Conservation (phyloP, 345 rosid species). For the Alliaria petiolata region DNA sequence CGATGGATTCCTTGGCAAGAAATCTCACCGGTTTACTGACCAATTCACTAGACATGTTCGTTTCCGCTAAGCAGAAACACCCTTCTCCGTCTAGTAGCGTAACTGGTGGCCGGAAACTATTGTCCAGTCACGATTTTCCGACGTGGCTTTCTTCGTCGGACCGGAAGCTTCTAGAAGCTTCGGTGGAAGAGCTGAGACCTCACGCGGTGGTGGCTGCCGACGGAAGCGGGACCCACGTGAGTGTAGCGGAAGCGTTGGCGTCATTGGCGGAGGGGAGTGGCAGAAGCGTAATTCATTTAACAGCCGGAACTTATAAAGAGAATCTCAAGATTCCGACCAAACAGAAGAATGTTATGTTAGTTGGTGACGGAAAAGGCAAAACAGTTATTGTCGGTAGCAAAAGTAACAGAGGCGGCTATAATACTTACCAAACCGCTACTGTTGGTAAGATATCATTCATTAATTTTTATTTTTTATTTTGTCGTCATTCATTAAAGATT, state of each 20-base stretch:
- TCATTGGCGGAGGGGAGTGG: conserved; percentile 31
- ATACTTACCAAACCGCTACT: conserved; percentile 45
- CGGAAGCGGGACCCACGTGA: conserved; percentile 51
- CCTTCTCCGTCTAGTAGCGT: background rate
- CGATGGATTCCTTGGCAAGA: conserved; percentile 19
- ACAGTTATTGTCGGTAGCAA: conserved; percentile 41
- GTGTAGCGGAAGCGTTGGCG: conserved; percentile 38
- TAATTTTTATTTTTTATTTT: background rate
- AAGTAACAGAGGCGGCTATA: conserved; percentile 39
- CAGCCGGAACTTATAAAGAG: conserved; percentile 53
- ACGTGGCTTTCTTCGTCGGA: conserved; percentile 39
- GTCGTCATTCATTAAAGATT: too few species aligned
- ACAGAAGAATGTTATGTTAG: conserved; percentile 48
- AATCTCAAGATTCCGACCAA: conserved; percentile 38
- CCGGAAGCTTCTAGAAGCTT: conserved; percentile 42
- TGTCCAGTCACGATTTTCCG: conserved; percentile 28
- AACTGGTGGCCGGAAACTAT: conserved; percentile 7
- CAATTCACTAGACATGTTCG: conserved; percentile 30
- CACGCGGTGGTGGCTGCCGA: conserved; percentile 53
- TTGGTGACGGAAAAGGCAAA: conserved; percentile 60
- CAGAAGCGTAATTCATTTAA: conserved; percentile 42
- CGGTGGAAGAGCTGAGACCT: conserved; percentile 33
- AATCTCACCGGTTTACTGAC: conserved; percentile 36
- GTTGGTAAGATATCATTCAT: conserved; percentile 42
- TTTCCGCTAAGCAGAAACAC: background rate